Percentiles rank a stretch among this genome's conserved stretches.
Conservation (phyloP, 2,329 filamentous ascomycete species). For the Trichoderma endophyticum region DNA sequence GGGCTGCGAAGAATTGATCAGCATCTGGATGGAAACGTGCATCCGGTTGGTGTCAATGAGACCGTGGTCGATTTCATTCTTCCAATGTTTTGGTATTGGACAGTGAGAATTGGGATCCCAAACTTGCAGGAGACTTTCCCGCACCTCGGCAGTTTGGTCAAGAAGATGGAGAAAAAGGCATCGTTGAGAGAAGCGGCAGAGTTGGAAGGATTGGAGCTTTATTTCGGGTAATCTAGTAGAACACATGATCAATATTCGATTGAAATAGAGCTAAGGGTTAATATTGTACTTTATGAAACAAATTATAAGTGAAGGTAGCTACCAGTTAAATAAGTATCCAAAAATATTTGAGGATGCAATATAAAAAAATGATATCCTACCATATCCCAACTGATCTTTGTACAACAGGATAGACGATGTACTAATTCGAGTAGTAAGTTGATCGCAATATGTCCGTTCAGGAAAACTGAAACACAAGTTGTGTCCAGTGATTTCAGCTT, state of each 20-base stretch:
- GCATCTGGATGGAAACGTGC: not conserved
- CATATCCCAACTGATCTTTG: no score
- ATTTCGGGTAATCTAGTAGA: not conserved
- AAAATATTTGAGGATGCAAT: not conserved
- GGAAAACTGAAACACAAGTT: not conserved
- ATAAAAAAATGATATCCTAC: not conserved
- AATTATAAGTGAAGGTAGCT: not conserved
- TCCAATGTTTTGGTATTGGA: not conserved
- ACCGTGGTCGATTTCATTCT: not conserved
- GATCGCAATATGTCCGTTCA: no score
- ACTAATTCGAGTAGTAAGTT: no score
- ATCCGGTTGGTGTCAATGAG: not conserved
- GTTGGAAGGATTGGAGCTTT: not conserved
- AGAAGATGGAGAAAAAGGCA: not conserved
- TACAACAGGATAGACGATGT: no score
- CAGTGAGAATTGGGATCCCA: not conserved
- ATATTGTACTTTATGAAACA: not conserved
- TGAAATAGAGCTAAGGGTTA: not conserved
- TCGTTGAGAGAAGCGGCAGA: not conserved
- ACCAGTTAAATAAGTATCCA: accelerated
- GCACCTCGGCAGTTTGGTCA: not conserved
- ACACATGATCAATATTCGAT: not conserved
- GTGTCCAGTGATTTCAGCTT: not conserved
- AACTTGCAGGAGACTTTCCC: not conserved
- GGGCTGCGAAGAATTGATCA: not conserved